Evolutionary conservation across 2,329 filamentous ascomycete species (phyloP).

Genomic region (Trichoderma aggressivum): DNA sequence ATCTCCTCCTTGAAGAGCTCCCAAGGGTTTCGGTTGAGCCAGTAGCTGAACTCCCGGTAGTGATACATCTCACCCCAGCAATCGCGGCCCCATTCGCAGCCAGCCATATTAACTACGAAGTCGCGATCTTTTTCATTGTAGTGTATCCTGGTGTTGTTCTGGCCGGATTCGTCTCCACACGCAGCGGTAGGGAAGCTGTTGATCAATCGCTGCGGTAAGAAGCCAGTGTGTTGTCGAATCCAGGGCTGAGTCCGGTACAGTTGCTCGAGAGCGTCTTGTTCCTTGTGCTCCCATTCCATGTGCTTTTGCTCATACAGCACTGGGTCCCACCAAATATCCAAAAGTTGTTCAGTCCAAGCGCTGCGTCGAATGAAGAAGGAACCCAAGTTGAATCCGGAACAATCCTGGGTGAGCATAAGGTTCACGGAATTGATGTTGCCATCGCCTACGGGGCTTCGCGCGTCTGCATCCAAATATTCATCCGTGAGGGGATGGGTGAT

Average conservation of each 20-base stretch:
- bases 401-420: slow-evolving; percentile 87
- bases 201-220: slow-evolving; percentile 85
- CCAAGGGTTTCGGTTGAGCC: slow-evolving; percentile 80
- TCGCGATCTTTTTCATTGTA: slow-evolving; percentile 83
- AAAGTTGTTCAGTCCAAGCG: slow-evolving; percentile 82
- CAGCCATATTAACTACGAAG: slow-evolving; percentile 97
- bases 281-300: slow-evolving; percentile 99
- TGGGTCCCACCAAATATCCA: slow-evolving; percentile 98
- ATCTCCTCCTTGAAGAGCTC: slow-evolving; percentile 70
- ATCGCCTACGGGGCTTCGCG: slow-evolving; percentile 72
- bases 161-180: slow-evolving; percentile 65
- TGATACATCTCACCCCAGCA: slow-evolving; percentile 98
- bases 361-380: slow-evolving; percentile 89
- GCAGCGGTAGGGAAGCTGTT: slow-evolving; percentile 93
- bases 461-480: slow-evolving; percentile 70
- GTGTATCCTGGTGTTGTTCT: slow-evolving; percentile 73
- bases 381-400: slow-evolving; percentile 91
- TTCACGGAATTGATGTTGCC: slow-evolving; percentile 76
- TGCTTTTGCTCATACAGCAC: slow-evolving; percentile 97
- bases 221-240: slow-evolving; percentile 83
- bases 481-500: slow-evolving; percentile 78
- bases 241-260: slow-evolving; percentile 89
- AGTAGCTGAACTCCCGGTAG: slow-evolving; percentile 87
- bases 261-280: slow-evolving; percentile 92
- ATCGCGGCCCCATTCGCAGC: slow-evolving; percentile 93